Evolutionary conservation across 768 basidiomycete species (phyloP), one percentile per base, ranked within the genome.

Genomic region (Pisolithus albus): DNA sequence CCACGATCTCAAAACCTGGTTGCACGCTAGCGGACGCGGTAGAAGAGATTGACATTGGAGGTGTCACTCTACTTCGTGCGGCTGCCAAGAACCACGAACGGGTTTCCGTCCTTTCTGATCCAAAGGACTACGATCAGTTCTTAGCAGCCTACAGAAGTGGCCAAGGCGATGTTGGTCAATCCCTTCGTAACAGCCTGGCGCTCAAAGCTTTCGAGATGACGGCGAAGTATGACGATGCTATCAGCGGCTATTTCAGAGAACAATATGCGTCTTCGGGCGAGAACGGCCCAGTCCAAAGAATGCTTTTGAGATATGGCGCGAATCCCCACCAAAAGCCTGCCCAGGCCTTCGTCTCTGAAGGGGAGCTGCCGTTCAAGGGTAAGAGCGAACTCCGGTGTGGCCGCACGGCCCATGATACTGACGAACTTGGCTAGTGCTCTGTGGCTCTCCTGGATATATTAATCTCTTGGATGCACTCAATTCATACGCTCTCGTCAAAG

Each of bases 281-380:
- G 53, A 84, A 79, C 9, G 84, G 77, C 2, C 77, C 81, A 4
- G 81, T 92, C 16, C 95, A 98, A 72, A 78, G 91, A 52, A 78
- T 94, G 63, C 74, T 88, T 1, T 72, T 99, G 56, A 80, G 96
- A 47, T 98, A 98, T 66, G 96, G 96, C 38, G 93, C 92, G 5
- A 99, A 99, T 70, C 96, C 96, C 4, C 96, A 99, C 64, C 96
- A 99, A 67, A 96, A 93, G 71, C 96, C 96, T 37, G 95, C 96
- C 0, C 93, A 97, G 68, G 94, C 96, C 0, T 98, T 84, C 62
- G 92, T 98, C 8, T 78, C 86, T 2, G 80, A 86, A 51, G 92
- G 93, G 19, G 81, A 84, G 59, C 76, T 99, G 40, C 96, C 96
- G 16, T 95, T 99, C 80, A 94, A 88, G 75, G 89, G 94, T 91